Percentiles rank a stretch among this genome's conserved stretches.
Conservation (phyloP, 352 stramenopile genomes). For the Aphanomyces cochlioides region DNA sequence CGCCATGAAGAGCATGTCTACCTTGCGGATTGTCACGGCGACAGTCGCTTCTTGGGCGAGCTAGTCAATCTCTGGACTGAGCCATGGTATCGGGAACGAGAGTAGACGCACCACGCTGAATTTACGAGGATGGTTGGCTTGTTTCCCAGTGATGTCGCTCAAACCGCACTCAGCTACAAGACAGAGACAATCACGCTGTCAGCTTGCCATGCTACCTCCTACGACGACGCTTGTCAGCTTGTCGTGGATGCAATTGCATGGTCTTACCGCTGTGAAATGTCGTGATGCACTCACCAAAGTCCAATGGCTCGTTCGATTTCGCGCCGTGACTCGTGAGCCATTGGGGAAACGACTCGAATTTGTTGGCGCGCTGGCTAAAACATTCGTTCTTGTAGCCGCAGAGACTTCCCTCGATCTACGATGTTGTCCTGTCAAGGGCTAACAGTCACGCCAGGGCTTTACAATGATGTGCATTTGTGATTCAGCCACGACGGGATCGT, state of each 20-base stretch:
- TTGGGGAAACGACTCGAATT: conserved; percentile 32
- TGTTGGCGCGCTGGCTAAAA: conserved; percentile 46
- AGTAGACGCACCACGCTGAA: conserved; percentile 18
- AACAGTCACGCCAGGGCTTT: conserved; percentile 27
- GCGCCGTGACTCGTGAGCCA: conserved; percentile 11
- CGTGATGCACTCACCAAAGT: conserved; percentile 24
- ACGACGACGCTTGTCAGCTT: not conserved
- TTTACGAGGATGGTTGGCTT: conserved; percentile 8
- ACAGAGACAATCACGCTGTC: not conserved
- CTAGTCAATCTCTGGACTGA: not conserved
- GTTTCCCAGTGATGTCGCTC: conserved; percentile 12
- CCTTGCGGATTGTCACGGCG: conserved; percentile 21
- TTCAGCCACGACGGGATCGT: not conserved
- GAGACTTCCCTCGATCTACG: conserved; percentile 59
- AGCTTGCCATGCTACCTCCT: conserved; percentile 14
- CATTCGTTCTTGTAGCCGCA: conserved; percentile 66
- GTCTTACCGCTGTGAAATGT: conserved; percentile 10
- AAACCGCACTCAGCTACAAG: conserved; percentile 22
- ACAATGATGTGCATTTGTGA: not conserved
- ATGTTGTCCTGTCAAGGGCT: conserved; percentile 31
- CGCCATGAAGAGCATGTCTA: not conserved
- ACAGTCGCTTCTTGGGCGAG: conserved; percentile 19
- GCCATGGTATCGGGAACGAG: not conserved
- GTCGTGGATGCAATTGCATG: not conserved
- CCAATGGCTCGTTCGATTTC: conserved; percentile 19